Evolutionary conservation across 1,284 basidiomycete species (phyloP), one percentile per base, ranked within the genome.

Genomic region (Ceratobasidium sp.): DNA sequence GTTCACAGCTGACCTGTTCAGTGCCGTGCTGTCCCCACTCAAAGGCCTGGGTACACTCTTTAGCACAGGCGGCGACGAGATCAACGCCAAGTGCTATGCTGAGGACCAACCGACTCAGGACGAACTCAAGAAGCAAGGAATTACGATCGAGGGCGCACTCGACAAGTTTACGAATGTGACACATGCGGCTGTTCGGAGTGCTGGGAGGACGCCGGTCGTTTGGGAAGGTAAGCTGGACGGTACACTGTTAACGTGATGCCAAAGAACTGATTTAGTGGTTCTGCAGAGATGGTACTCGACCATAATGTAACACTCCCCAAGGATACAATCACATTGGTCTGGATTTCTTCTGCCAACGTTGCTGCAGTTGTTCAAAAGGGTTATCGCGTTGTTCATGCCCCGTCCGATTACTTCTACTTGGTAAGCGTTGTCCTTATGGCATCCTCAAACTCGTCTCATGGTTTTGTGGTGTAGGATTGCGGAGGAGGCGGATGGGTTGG

Each of bases 61-160:
- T 78, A 87, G 87, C 75, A 91, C 91, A 0, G 94, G 94, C 1
- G 93, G 93, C 0, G 94, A 95, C 78, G 93, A 95, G 80, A 79
- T 95, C 74, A 94, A 94, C 77, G 77, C 79, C 9, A 82, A 83
- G 51, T 94, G 92, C 80, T 94, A 92, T 78, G 81, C 81, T 0
- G 78, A 86, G 33, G 92, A 94, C 78, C 76, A 80, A 5, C 80
- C 83, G 73, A 91, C 90, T 0, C 85, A 87, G 76, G 77, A 79
- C 0, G 83, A 84, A 9, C 81, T 92, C 69, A 78, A 82, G 69
- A 75, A 78, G 51, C 81, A 82, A 14, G 85, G 85, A 4, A 79
- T 82, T 77, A 89, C 87, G 0, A 80, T 94, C 23, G 84, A 88
- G 59, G 81, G 89, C 74, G 90, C 90, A 0, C 80, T 95, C 53